phyloP scores from a whole-genome alignment of 495 filamentous ascomycete genomes.

The Pseudevernia furfuracea region DNA sequence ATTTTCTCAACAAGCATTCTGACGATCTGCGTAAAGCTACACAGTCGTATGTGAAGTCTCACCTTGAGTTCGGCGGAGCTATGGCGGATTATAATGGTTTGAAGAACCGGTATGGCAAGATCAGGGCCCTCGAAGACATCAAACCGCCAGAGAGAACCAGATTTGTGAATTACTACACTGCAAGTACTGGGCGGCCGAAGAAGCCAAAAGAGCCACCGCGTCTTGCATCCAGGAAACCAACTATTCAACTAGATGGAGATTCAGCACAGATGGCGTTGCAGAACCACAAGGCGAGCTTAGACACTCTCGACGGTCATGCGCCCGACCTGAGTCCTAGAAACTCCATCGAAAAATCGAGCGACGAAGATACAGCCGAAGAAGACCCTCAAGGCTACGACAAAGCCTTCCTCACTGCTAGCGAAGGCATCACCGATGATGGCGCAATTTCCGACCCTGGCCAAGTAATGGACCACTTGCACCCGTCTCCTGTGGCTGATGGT shows the following conservation, averaged over 20 bases:
- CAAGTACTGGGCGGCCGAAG: conserved; percentile 63
- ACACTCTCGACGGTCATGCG: not conserved
- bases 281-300: not conserved
- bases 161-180: conserved; percentile 88
- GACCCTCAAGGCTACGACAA: not conserved
- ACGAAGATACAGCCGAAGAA: not conserved
- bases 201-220: conserved; percentile 30
- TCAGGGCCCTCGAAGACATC: conserved; percentile 63
- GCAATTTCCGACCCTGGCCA: conserved; percentile 2
- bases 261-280: conserved; percentile 1
- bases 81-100: conserved; percentile 70
- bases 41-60: conserved; percentile 64
- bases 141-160: conserved; percentile 49
- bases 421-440: not conserved
- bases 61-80: conserved; percentile 73
- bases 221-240: conserved; percentile 15
- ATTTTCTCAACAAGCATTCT: conserved; percentile 76
- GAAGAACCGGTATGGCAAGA: conserved; percentile 55
- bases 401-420: not conserved
- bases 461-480: conserved; percentile 9
- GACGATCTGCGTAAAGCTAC: conserved; percentile 62
- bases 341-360: not conserved
- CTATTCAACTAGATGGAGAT: not conserved
- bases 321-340: not conserved
- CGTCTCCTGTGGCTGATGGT: conserved; percentile 6